Evolutionary conservation across 1,284 basidiomycete species (phyloP).

Genomic region (Austroboletus novae-zelandiae): DNA sequence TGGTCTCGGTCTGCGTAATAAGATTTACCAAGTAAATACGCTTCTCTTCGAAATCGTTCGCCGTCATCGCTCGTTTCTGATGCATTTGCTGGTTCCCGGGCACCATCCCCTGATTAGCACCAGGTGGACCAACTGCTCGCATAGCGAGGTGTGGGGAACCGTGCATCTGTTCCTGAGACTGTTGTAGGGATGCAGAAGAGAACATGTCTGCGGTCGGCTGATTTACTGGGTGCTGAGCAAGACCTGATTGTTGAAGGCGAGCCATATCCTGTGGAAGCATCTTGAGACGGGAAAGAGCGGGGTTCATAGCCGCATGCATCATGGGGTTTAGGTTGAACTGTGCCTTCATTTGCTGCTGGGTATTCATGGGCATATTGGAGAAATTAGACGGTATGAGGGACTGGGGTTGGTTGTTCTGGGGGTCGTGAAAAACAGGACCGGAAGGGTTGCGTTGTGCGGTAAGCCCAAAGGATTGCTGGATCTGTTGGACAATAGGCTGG

Average conservation of each 20-base stretch:
- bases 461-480: slow-evolving; percentile 44
- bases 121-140: slow-evolving; percentile 21
- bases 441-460: slow-evolving; percentile 28
- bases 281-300: slow-evolving; percentile 39
- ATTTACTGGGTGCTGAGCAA: slow-evolving; percentile 34
- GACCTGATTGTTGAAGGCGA: slow-evolving; percentile 34
- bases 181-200: slow-evolving; percentile 37
- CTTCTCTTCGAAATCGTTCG: slow-evolving; percentile 28
- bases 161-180: slow-evolving; percentile 42
- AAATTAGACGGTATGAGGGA: slow-evolving; percentile 43
- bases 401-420: slow-evolving; percentile 38
- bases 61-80: slow-evolving; percentile 22
- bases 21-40: slow-evolving; percentile 10
- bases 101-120: slow-evolving; percentile 22
- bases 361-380: slow-evolving; percentile 32
- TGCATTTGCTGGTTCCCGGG: slow-evolving; percentile 18
- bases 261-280: slow-evolving; percentile 46
- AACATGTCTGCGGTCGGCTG: slow-evolving; percentile 43
- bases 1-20: slow-evolving; percentile 21
- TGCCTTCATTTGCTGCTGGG: slow-evolving; percentile 31
- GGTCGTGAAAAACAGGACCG: slow-evolving; percentile 42
- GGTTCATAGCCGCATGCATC: slow-evolving; percentile 38
- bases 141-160: slow-evolving; percentile 46
- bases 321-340: slow-evolving; percentile 34
- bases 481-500: slow-evolving; percentile 33